These are phyloP conservation scores for Schizonepeta tenuifolia DNA, from an alignment of 257 asterid genomes.

Conservation along the genomic window DNA sequence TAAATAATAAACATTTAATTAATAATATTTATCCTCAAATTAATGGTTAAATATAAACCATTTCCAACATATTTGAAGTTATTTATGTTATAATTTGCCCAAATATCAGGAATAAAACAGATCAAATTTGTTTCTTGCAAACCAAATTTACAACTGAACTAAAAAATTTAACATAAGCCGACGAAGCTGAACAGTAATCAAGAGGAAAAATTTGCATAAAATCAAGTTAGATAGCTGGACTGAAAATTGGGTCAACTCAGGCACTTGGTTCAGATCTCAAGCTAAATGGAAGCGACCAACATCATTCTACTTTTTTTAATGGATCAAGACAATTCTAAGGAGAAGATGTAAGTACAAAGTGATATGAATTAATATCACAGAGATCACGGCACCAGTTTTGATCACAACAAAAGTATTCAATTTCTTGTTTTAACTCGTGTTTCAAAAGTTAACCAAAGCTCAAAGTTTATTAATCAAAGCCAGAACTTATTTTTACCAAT, in stretches of 20 bases:
- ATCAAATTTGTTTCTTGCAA: background rate
- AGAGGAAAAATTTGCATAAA: background rate
- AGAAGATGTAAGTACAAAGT: constrained; percentile 10
- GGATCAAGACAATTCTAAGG: constrained; percentile 19
- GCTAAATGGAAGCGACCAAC: constrained; percentile 9
- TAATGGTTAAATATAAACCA: too few relatives aligned
- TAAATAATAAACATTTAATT: too few relatives aligned
- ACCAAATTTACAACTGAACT: background rate
- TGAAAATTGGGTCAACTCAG: constrained; percentile 22
- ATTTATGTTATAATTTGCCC: too few relatives aligned
- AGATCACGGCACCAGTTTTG: constrained; percentile 6
- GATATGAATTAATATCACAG: constrained; percentile 9
- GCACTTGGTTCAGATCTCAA: constrained; percentile 16
- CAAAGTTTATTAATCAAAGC: background rate
- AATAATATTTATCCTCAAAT: too few relatives aligned
- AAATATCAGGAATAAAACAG: background rate
- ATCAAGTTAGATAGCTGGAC: background rate
- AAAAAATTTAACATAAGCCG: constrained; percentile 20
- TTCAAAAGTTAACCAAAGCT: background rate
- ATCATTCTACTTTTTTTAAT: constrained; percentile 6
- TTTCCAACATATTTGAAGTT: background rate
- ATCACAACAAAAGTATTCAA: background rate
- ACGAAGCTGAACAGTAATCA: background rate
- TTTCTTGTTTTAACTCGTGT: background rate
- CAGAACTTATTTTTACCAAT: background rate